Conservation (phyloP, 2,329 filamentous ascomycete genomes). For the Beauveria asiatica region DNA sequence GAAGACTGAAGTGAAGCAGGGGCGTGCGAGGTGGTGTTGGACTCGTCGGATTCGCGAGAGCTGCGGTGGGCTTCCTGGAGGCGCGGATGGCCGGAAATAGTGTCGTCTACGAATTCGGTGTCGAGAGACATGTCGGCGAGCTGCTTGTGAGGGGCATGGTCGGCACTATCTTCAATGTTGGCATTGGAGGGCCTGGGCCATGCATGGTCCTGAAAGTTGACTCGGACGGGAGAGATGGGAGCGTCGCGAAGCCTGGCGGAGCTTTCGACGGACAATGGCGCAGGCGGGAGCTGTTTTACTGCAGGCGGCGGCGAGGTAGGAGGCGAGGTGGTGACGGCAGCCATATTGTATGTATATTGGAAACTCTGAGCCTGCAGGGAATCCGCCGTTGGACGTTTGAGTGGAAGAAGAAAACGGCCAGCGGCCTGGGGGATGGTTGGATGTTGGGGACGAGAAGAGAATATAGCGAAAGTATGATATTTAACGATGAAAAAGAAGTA, state of each 20-base stretch:
- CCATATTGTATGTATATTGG: constrained; percentile 9
- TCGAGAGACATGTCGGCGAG: constrained; percentile 1
- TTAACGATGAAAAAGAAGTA: background rate
- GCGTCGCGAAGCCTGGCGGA: constrained; percentile 40
- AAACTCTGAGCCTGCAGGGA: constrained; percentile 11
- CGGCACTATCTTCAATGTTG: constrained; percentile 37
- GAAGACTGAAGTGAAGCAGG: constrained; percentile 43
- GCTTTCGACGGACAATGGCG: constrained; percentile 18
- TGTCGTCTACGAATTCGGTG: constrained; percentile 17
- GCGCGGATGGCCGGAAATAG: constrained; percentile 23
- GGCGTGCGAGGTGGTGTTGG: constrained; percentile 39
- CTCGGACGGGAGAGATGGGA: constrained; percentile 47
- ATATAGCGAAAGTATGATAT: background rate
- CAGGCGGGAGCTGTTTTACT: constrained; percentile 29
- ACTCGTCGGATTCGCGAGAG: constrained; percentile 46
- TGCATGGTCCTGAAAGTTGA: constrained; percentile 45
- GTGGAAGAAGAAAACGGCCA: background rate
- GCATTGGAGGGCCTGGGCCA: constrained; percentile 45
- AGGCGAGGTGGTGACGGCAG: constrained; percentile 24
- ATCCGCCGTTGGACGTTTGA: constrained; percentile 5
- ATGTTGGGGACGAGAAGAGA: background rate
- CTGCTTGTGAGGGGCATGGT: constrained; percentile 10
- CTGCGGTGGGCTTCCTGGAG: constrained; percentile 34
- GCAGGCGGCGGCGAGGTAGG: constrained; percentile 22
- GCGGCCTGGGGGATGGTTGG: background rate